These are phyloP conservation scores for Croton laevigatus DNA, from an alignment of 441 rosid species.

Conservation along the genomic window DNA sequence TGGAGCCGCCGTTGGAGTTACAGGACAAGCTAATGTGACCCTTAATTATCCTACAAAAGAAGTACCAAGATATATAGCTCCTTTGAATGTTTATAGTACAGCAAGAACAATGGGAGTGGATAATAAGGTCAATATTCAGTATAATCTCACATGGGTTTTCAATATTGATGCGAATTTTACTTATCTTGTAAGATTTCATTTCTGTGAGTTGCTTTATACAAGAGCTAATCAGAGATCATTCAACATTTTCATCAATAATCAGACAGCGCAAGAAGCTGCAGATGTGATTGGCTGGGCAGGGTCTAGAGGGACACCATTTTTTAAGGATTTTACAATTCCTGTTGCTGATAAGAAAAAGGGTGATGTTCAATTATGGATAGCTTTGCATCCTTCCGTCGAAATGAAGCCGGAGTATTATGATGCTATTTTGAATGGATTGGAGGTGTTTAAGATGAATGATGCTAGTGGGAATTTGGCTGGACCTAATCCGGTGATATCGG, in stretches of 20 bases:
- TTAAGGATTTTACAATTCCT: slow-evolving; percentile 50
- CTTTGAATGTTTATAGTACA: slow-evolving; percentile 50
- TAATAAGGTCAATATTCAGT: slow-evolving; percentile 34
- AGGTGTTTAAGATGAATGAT: slow-evolving; percentile 56
- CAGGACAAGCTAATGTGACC: slow-evolving; percentile 22
- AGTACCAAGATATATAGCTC: slow-evolving; percentile 43
- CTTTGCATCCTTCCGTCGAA: slow-evolving; percentile 35
- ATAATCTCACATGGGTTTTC: slow-evolving; percentile 66
- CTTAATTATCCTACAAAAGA: slow-evolving; percentile 31
- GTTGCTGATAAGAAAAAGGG: slow-evolving; percentile 33
- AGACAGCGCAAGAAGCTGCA: slow-evolving; percentile 49
- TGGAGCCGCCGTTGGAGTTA: slow-evolving; percentile 47
- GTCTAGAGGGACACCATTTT: slow-evolving; percentile 38
- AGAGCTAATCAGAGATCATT: slow-evolving; percentile 57
- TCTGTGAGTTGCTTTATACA: slow-evolving; percentile 42
- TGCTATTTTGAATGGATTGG: slow-evolving; percentile 60
- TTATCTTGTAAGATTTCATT: slow-evolving; percentile 61
- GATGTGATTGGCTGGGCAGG: slow-evolving; percentile 64
- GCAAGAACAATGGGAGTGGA: slow-evolving; percentile 57
- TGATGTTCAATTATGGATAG: slow-evolving; percentile 43
- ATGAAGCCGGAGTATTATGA: slow-evolving; percentile 49
- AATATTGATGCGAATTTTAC: slow-evolving; percentile 54
- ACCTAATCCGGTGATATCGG: slow-evolving; percentile 57
- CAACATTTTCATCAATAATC: slow-evolving; percentile 54
- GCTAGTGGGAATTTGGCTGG: slow-evolving; percentile 47